Evolutionary conservation across 352 stramenopile genomes (phyloP).

Genomic region (Pythium diclinum): DNA sequence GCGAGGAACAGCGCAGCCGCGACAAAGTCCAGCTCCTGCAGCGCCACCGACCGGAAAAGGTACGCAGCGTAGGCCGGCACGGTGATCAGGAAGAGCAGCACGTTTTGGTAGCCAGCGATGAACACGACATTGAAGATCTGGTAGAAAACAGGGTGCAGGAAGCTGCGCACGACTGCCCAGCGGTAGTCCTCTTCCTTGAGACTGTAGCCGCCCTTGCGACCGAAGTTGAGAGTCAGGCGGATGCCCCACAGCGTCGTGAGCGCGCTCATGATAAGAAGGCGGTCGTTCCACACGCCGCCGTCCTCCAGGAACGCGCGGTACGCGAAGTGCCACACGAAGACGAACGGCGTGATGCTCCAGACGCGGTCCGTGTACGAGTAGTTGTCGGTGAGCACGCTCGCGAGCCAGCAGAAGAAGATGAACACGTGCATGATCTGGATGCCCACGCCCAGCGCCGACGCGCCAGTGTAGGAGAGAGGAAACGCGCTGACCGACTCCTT

Average conservation of each 20-base stretch:
- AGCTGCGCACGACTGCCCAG: slow-evolving; percentile 81
- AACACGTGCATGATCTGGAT: slow-evolving; percentile 46
- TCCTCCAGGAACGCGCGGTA: slow-evolving; percentile 60
- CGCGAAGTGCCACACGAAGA: slow-evolving; percentile 86
- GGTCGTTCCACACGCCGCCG: slow-evolving; percentile 44
- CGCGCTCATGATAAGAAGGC: slow-evolving; percentile 72
- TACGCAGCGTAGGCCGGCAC: slow-evolving; percentile 73
- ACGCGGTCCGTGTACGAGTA: slow-evolving; percentile 92
- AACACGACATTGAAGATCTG: slow-evolving; percentile 90
- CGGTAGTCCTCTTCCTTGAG: slow-evolving; percentile 92
- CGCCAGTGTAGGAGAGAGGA: slow-evolving; percentile 39
- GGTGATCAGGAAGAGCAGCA: slow-evolving; percentile 79
- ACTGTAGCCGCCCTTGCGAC: slow-evolving; percentile 87
- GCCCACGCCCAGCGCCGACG: slow-evolving; percentile 37
- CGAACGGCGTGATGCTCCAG: slow-evolving; percentile 86
- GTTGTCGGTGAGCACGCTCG: slow-evolving; percentile 79
- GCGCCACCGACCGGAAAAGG: slow-evolving; percentile 32
- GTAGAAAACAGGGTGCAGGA: slow-evolving; percentile 82
- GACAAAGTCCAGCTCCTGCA: slow-evolving; percentile 70
- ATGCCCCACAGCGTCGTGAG: slow-evolving; percentile 85
- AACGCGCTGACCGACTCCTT: slow-evolving; percentile 33
- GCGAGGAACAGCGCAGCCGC: slow-evolving; percentile 63
- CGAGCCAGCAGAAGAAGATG: slow-evolving; percentile 51
- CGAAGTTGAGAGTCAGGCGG: slow-evolving; percentile 91
- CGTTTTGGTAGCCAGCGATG: slow-evolving; percentile 88